Evolutionary conservation across 805 yeast genomes (phyloP).

Genomic region (Saturnispora besseyi): DNA sequence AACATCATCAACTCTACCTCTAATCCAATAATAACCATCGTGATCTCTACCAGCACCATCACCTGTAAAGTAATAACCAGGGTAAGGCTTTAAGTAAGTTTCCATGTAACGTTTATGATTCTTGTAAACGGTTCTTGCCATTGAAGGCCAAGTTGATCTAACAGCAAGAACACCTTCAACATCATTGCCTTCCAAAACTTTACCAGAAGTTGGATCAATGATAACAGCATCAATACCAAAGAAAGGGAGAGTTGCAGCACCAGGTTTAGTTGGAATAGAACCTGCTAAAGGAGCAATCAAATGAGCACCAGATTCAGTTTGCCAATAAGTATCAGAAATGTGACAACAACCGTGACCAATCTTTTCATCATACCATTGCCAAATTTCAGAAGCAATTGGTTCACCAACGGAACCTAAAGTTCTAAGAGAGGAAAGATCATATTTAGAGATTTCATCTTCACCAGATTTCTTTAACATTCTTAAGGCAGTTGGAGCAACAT

Average conservation of each 20-base stretch:
- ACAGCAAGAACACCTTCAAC: constrained; percentile 96
- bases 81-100: constrained; percentile 88
- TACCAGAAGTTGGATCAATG: constrained; percentile 88
- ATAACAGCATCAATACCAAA: constrained; percentile 88
- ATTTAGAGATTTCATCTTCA: constrained; percentile 67
- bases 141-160: constrained; percentile 93
- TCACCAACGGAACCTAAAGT: constrained; percentile 97
- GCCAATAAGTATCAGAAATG: constrained; percentile 97
- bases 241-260: constrained; percentile 94
- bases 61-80: constrained; percentile 92
- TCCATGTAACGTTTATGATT: constrained; percentile 82
- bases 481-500: constrained; percentile 97
- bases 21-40: constrained; percentile 95
- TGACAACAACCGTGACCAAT: constrained; percentile 87
- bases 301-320: constrained; percentile 96
- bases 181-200: constrained; percentile 74
- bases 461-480: constrained; percentile 82
- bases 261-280: constrained; percentile 90
- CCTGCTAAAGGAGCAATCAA: constrained; percentile 93
- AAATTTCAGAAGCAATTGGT: constrained; percentile 95
- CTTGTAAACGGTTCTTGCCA: constrained; percentile 91
- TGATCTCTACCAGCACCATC: constrained; percentile 98
- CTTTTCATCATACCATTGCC: constrained; percentile 96
- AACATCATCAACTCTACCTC: constrained; percentile 98
- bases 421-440: constrained; percentile 78